Conservation (phyloP, 23 red algal genomes). For the Gracilaria caudata region DNA sequence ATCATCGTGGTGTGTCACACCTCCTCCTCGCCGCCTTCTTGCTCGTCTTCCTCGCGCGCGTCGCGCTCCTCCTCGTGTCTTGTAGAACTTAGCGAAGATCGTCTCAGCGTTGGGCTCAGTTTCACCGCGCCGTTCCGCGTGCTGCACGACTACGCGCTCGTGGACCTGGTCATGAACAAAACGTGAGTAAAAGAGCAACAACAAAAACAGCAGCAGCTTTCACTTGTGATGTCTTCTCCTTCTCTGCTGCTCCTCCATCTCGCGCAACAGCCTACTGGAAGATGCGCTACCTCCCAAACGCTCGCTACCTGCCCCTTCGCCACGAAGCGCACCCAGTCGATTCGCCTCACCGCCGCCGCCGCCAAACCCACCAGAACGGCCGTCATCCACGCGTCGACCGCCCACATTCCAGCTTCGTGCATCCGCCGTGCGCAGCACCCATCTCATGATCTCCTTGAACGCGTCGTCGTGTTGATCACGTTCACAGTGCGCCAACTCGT, state of each 20-base stretch:
- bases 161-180: slow-evolving; percentile 21
- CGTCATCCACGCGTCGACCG: slow-evolving; percentile 5
- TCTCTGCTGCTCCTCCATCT: slow-evolving; percentile 18
- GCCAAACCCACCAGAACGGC: background rate
- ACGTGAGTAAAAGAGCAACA: background rate
- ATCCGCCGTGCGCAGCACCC: slow-evolving; percentile 58
- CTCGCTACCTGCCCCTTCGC: background rate
- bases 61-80: background rate
- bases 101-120: slow-evolving; percentile 2
- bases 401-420: slow-evolving; percentile 26
- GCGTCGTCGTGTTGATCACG: slow-evolving; percentile 58
- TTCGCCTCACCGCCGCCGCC: background rate
- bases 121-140: slow-evolving; percentile 33
- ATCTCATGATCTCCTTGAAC: slow-evolving; percentile 90
- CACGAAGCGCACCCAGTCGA: background rate
- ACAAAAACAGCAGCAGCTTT: background rate
- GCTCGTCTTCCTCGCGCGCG: too few relatives aligned
- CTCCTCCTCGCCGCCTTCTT: background rate
- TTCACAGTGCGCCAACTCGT: slow-evolving; percentile 90
- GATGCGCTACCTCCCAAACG: background rate
- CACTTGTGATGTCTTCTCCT: background rate
- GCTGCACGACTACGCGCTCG: slow-evolving; percentile 23
- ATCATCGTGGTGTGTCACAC: slow-evolving; percentile 20
- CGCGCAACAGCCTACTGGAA: slow-evolving; percentile 2
- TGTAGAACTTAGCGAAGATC: slow-evolving; percentile 34